phyloP scores from a whole-genome alignment of 805 yeast genomes.

The Saccharomyces jurei region DNA sequence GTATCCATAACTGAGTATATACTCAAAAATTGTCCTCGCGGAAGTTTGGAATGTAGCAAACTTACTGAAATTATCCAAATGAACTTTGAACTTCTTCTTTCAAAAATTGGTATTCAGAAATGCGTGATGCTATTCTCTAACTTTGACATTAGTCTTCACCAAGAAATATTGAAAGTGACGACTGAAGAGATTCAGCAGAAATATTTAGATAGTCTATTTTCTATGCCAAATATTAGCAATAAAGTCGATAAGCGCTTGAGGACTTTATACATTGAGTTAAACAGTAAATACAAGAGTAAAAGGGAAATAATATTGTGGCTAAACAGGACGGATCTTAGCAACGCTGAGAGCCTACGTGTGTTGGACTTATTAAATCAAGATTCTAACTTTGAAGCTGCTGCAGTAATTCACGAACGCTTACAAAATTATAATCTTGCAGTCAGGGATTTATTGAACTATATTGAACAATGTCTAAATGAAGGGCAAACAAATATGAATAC shows the following conservation, averaged over 20 bases:
- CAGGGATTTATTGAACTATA: slow-evolving; percentile 10
- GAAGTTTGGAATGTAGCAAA: neutral
- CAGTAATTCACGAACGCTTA: slow-evolving; percentile 13
- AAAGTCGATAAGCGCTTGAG: slow-evolving; percentile 3
- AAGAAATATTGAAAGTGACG: slow-evolving; percentile 3
- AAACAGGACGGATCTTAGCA: slow-evolving; percentile 7
- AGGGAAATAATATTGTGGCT: slow-evolving; percentile 14
- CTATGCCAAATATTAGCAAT: neutral
- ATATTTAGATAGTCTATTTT: slow-evolving; percentile 17
- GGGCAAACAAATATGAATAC: neutral
- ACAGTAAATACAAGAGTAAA: slow-evolving; percentile 9
- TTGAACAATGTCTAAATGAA: slow-evolving; percentile 11
- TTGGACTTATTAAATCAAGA: slow-evolving; percentile 6
- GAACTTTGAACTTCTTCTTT: slow-evolving; percentile 9
- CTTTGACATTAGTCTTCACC: slow-evolving; percentile 19
- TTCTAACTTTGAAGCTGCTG: slow-evolving; percentile 14
- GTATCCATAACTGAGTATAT: neutral
- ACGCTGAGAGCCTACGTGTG: slow-evolving; percentile 7
- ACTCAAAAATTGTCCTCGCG: neutral
- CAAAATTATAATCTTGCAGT: slow-evolving; percentile 13
- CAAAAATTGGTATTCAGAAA: slow-evolving; percentile 2
- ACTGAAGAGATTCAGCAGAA: slow-evolving; percentile 5
- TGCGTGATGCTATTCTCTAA: slow-evolving; percentile 9
- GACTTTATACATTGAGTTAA: slow-evolving; percentile 11
- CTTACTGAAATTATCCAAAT: slow-evolving; percentile 6